Evolutionary conservation across 768 basidiomycete species (phyloP).

Genomic region (Russula abietina): DNA sequence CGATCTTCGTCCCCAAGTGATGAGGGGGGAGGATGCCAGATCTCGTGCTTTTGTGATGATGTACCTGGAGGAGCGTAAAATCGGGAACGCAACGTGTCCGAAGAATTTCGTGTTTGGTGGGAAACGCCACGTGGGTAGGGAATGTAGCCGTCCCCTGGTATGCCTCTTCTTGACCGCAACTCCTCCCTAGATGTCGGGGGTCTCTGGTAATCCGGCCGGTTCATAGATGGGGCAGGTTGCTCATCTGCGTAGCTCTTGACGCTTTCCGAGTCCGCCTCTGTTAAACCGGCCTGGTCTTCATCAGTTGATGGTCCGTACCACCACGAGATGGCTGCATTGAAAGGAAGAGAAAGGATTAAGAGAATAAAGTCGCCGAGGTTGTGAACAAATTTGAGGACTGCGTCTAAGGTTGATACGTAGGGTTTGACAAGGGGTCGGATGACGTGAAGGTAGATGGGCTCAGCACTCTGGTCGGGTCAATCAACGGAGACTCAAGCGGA

Average conservation of each 20-base stretch:
- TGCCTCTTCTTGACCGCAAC: not conserved
- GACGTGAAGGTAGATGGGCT: slow-evolving; percentile 76
- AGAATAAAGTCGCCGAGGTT: slow-evolving; percentile 59
- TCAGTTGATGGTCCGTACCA: slow-evolving; percentile 28
- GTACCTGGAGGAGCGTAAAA: slow-evolving; percentile 7
- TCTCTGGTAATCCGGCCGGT: not conserved
- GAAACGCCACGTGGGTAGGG: slow-evolving; percentile 7
- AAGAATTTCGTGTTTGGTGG: slow-evolving; percentile 1
- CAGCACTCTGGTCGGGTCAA: slow-evolving; percentile 57
- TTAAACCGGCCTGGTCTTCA: slow-evolving; percentile 18
- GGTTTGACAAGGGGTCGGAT: slow-evolving; percentile 76
- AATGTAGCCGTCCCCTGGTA: not conserved
- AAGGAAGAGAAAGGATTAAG: slow-evolving; percentile 38
- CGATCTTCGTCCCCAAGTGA: slow-evolving; percentile 35
- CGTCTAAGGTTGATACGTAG: slow-evolving; percentile 61
- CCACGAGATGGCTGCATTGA: slow-evolving; percentile 33
- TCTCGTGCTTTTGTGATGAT: slow-evolving; percentile 35
- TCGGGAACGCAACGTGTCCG: slow-evolving; percentile 12
- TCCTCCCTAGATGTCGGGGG: not conserved
- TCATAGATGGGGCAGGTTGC: slow-evolving; percentile 1
- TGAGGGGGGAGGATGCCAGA: slow-evolving; percentile 58
- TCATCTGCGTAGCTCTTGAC: slow-evolving; percentile 19
- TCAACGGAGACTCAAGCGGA: slow-evolving; percentile 2
- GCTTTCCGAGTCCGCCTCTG: slow-evolving; percentile 24
- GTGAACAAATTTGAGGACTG: slow-evolving; percentile 51